phyloP scores from a whole-genome alignment of 192 early-diverging fungal genomes.

The Chytriomyces confervae region DNA sequence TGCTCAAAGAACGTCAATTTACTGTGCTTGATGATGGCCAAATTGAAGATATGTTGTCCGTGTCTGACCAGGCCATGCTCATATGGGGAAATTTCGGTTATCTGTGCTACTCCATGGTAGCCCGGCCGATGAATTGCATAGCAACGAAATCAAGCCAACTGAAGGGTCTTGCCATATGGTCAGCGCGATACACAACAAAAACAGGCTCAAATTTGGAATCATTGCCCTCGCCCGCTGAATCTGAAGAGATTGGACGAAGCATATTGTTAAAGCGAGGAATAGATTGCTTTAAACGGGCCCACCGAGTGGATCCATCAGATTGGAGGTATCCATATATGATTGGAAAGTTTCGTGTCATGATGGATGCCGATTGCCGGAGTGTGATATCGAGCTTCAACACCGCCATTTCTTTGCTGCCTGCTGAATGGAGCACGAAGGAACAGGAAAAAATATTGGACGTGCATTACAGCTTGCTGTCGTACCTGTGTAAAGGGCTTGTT shows the following conservation, averaged over 20 bases:
- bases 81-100: constrained; percentile 50
- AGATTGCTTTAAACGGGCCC: constrained; percentile 38
- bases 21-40: constrained; percentile 16
- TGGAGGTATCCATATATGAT: constrained; percentile 47
- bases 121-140: constrained; percentile 39
- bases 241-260: not conserved
- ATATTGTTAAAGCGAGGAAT: constrained; percentile 1
- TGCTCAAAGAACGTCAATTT: constrained; percentile 12
- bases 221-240: not conserved
- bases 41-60: not conserved
- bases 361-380: constrained; percentile 11
- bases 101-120: constrained; percentile 41
- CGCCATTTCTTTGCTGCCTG: constrained; percentile 40
- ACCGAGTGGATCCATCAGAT: constrained; percentile 21
- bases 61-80: constrained; percentile 18
- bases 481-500: constrained; percentile 60
- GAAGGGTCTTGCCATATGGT: constrained; percentile 20
- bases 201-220: not conserved
- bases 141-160: constrained; percentile 19
- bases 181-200: not conserved
- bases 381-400: constrained; percentile 19
- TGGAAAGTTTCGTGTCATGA: constrained; percentile 37
- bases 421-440: constrained; percentile 47
- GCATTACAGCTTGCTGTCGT: constrained; percentile 61
- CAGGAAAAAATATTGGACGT: constrained; percentile 71